Base-by-base conservation (phyloP, 352 stramenopile genomes). In the Phytopythium cucurbitacearum region DNA sequence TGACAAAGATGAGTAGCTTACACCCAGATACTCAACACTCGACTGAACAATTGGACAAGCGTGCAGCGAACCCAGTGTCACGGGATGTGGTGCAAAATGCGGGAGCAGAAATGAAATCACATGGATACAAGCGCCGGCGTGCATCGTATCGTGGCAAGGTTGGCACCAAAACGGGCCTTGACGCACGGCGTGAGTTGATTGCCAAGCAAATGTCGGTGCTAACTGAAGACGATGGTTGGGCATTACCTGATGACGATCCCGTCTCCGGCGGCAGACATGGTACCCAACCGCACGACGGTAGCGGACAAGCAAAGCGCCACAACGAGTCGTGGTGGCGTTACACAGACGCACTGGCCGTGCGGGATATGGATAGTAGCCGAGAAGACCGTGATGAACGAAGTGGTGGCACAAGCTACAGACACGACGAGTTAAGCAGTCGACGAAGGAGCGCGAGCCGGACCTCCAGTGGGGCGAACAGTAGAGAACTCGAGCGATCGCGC, bases 181-280 rank as follows among this genome's bases (percentile, higher is more conserved):
- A 62, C 8, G 61, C 71, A 37, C 65, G 84, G n/a, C 73, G 77
- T 16, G 78, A 89, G 48, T 59, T 91, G 54, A 75, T 91, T 8
- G 60, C 68, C 4, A 85, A 77, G 41, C 74, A 85, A 47, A 91
- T 91, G 78, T 44, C 77, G 32, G 65, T 60, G 0, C 65, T 89
- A 28, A 79, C 71, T 53, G 40, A 80, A 39, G 68, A 73, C 5
- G 40, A 44, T 5, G 40, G 10, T 2, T 28, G 21, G 21, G 21
- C 21, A 28, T 28, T 28, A 28, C 21, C 21, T 28, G 21, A 28
- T 2, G 21, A 2, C 21, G 6, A 15, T 15, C 40, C 12, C n/a
- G 40, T 44, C 10, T 16, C 12, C 10, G n/a, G 21, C 9, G 51
- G 10, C 13, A 39, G 21, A 11, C 39, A 37, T 3, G 12, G 3